These are phyloP conservation scores for Lentinula sp. DNA, from an alignment of 768 basidiomycete genomes.

Conservation along the genomic window DNA sequence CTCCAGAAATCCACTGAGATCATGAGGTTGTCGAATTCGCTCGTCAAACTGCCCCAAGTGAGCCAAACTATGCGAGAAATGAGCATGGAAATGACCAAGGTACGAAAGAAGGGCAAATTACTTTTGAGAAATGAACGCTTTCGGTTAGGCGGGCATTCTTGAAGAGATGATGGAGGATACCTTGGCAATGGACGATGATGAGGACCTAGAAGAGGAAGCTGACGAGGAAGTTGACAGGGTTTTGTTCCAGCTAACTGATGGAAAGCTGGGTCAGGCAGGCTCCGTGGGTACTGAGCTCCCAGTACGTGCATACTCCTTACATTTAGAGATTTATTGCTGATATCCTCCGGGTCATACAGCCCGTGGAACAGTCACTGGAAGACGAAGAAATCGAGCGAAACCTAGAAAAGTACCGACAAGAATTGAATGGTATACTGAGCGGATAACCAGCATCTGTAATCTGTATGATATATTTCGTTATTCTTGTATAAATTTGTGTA, in stretches of 20 bases:
- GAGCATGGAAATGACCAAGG: slow-evolving; percentile 99
- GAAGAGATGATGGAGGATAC: slow-evolving; percentile 97
- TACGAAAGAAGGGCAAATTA: slow-evolving; percentile 19
- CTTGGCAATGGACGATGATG: slow-evolving; percentile 87
- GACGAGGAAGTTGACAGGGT: slow-evolving; percentile 98
- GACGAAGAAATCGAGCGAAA: slow-evolving; percentile 84
- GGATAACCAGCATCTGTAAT: slow-evolving; percentile 17
- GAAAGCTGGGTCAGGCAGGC: slow-evolving; percentile 87
- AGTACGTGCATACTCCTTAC: slow-evolving; percentile 38
- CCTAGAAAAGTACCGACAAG: slow-evolving; percentile 87
- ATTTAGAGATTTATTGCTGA: slow-evolving; percentile 1
- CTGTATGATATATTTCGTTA: background rate
- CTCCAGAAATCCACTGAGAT: slow-evolving; percentile 98
- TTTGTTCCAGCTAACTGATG: slow-evolving; percentile 90
- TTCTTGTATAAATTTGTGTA: background rate
- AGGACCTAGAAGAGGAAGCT: slow-evolving; percentile 93
- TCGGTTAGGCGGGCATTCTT: slow-evolving; percentile 86
- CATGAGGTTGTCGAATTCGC: slow-evolving; percentile 94
- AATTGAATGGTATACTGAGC: slow-evolving; percentile 84
- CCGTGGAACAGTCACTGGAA: slow-evolving; percentile 54
- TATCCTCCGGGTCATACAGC: slow-evolving; percentile 27
- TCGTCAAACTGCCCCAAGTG: slow-evolving; percentile 89
- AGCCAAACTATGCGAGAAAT: slow-evolving; percentile 93
- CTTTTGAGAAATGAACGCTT: background rate
- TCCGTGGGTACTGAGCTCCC: slow-evolving; percentile 67